Evolutionary conservation across 176 grass and related monocot species (phyloP).

Genomic region (Ensete glaucum): DNA sequence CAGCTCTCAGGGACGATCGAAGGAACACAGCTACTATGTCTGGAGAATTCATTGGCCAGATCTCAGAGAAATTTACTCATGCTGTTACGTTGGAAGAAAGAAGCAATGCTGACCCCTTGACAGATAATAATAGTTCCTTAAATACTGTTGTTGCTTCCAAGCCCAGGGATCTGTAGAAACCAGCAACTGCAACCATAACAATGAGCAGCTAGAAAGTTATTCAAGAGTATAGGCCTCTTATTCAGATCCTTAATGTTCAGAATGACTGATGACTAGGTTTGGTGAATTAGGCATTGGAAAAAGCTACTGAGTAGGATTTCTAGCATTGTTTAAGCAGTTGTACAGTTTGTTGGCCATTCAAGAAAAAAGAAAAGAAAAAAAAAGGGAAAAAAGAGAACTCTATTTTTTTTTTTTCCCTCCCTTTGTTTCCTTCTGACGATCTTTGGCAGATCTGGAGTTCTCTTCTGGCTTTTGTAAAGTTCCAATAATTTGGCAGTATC

Average conservation of each 20-base stretch:
- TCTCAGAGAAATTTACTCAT: constrained; percentile 52
- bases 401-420: not conserved
- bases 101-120: constrained; percentile 17
- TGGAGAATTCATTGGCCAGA: constrained; percentile 31
- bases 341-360: constrained; percentile 1
- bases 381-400: not conserved
- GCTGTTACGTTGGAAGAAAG: constrained; percentile 42
- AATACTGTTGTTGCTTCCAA: not conserved
- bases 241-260: not conserved
- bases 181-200: not conserved
- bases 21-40: constrained; percentile 31
- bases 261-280: not conserved
- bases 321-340: not conserved
- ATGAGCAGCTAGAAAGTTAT: not conserved
- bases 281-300: not conserved
- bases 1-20: constrained; percentile 18
- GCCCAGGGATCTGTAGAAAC: not conserved
- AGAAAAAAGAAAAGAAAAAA: not conserved
- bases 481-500: constrained; percentile 4
- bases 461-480: constrained; percentile 6
- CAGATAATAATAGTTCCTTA: constrained; percentile 17
- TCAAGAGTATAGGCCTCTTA: not conserved
- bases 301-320: not conserved
- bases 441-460: not conserved
- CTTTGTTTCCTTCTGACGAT: not conserved